A percentile compares a stretch with the other conserved stretches of the same genome.
phyloP scores from a whole-genome alignment of 2,329 filamentous ascomycete genomes.

The Catunica adiposa region DNA sequence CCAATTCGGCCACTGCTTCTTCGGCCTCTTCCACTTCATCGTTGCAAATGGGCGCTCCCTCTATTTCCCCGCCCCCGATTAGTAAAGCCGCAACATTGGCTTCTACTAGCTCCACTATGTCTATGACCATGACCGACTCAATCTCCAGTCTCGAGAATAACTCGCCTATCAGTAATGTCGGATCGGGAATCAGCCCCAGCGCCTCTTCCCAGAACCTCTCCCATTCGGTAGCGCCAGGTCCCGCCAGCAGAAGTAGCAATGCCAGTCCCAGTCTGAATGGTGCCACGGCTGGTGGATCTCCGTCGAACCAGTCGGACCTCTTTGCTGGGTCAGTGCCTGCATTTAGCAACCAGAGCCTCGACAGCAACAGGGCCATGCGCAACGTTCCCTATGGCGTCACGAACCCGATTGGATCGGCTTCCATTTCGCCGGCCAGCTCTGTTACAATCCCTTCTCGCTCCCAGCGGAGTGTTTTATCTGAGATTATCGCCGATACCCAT shows the following conservation, averaged over 20 bases:
- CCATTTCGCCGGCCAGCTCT: neutral
- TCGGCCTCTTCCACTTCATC: conserved; percentile 7
- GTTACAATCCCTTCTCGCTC: neutral
- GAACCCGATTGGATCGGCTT: conserved; percentile 2
- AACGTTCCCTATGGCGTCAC: neutral
- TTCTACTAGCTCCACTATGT: neutral
- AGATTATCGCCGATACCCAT: conserved; percentile 10
- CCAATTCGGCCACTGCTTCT: conserved; percentile 3
- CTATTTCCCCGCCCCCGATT: neutral
- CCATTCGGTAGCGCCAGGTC: neutral
- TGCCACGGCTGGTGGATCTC: neutral
- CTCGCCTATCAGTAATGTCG: too few species aligned
- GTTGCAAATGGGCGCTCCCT: neutral
- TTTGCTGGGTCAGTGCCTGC: conserved; percentile 5
- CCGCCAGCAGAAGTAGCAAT: conserved; percentile 2
- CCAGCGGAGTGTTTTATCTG: conserved; percentile 3
- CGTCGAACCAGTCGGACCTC: conserved; percentile 1
- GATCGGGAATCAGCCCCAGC: neutral
- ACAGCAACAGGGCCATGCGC: neutral
- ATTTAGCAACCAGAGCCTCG: neutral
- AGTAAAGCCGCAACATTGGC: neutral
- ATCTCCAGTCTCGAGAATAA: neutral
- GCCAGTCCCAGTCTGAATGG: conserved; percentile 1
- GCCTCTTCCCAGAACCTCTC: neutral
- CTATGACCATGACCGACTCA: neutral